Evolutionary conservation across 176 grass and related monocot species (phyloP).

Genomic region (Themeda triandra): DNA sequence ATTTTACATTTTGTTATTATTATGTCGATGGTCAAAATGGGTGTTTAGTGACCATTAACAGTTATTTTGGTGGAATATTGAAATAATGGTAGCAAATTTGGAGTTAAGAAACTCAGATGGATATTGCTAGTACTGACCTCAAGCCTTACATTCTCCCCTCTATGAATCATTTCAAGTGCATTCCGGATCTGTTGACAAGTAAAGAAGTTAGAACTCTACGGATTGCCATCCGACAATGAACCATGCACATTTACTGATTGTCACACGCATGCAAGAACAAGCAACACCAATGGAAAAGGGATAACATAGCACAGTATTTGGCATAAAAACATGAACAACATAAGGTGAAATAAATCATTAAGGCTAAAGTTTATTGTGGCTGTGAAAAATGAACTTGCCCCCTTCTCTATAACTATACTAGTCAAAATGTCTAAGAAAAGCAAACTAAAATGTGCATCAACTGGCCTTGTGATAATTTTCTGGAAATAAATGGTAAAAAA

Average conservation of each 20-base stretch:
- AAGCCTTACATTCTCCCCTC: conserved; percentile 52
- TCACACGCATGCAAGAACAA: not conserved
- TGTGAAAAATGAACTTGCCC: not conserved
- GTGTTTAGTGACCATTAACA: too few species aligned
- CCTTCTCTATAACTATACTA: not conserved
- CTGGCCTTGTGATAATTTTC: not conserved
- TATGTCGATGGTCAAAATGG: too few species aligned
- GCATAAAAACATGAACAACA: not conserved
- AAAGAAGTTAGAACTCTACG: conserved; percentile 13
- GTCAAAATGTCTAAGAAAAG: not conserved
- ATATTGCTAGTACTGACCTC: conserved; percentile 39
- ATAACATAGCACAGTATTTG: not conserved
- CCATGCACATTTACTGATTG: not conserved
- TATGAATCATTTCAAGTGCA: conserved; percentile 52
- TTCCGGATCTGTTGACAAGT: conserved; percentile 44
- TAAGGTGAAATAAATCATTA: not conserved
- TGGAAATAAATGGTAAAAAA: not conserved
- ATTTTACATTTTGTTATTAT: not conserved
- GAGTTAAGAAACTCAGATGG: not conserved
- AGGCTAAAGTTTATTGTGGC: not conserved
- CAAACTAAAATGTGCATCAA: not conserved
- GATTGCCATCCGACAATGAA: not conserved
- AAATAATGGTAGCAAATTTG: not conserved
- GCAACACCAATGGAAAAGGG: not conserved
- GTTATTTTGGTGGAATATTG: not conserved